Evolutionary conservation across 208 protist genomes (phyloP).

Genomic region (Wallacemonas sp.): DNA sequence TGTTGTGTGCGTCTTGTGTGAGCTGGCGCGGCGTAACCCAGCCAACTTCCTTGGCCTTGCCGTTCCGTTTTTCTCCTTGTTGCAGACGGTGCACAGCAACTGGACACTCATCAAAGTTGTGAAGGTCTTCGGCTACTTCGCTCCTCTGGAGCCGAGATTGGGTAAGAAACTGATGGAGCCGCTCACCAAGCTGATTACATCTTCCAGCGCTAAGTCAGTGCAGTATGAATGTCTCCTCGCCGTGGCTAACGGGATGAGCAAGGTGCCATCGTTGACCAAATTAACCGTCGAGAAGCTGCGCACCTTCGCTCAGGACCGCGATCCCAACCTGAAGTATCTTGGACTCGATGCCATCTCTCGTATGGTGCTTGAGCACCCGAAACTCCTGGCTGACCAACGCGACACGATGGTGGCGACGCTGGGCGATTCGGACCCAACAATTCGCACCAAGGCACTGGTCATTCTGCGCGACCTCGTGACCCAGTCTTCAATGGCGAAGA

Average conservation of each 20-base stretch:
- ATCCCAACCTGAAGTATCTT: constrained; percentile 99
- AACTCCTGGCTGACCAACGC: constrained; percentile 90
- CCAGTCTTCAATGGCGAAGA: constrained; percentile 89
- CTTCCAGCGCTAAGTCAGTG: constrained; percentile 95
- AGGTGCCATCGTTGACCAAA: constrained; percentile 79
- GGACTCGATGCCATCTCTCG: constrained; percentile 94
- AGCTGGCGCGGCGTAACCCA: constrained; percentile 97
- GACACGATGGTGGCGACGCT: constrained; percentile 94
- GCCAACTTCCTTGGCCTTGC: constrained; percentile 97
- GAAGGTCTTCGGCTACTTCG: constrained; percentile 97
- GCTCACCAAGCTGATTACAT: constrained; percentile 95
- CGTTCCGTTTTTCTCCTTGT: constrained; percentile 96
- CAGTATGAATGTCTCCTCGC: constrained; percentile 98
- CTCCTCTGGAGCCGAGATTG: constrained; percentile 95
- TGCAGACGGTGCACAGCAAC: constrained; percentile 95
- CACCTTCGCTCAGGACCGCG: constrained; percentile 95
- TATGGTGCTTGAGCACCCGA: constrained; percentile 90
- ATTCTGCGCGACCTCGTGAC: constrained; percentile 91
- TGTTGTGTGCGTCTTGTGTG: constrained; percentile 98
- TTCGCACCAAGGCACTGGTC: constrained; percentile 94
- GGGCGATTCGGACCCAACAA: constrained; percentile 96
- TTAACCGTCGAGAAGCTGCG: constrained; percentile 94
- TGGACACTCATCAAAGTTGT: constrained; percentile 99
- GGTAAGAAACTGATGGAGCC: constrained; percentile 98
- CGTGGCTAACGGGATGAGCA: constrained; percentile 88